Conservation (phyloP, 148 eudicot genomes). For the Nepenthes gracilis region DNA sequence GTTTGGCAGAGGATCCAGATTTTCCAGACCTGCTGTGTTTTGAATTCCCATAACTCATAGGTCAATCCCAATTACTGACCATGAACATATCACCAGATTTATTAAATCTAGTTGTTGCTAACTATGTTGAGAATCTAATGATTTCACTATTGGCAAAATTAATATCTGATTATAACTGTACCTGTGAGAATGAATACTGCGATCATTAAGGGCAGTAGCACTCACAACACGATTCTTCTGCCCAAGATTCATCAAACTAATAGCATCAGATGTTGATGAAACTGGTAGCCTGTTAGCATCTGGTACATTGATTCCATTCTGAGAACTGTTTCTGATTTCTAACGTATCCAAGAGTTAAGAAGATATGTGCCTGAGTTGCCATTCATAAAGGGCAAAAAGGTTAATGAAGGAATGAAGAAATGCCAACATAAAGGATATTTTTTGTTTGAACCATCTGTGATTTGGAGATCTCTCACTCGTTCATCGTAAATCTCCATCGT, state of each 20-base stretch:
- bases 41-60: no score
- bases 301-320: constrained; percentile 78
- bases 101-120: no score
- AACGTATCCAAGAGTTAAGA: constrained; percentile 61
- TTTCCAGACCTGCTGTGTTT: no score
- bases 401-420: background rate
- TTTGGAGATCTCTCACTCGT: constrained; percentile 93
- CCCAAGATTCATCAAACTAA: constrained; percentile 71
- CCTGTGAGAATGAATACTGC: constrained; percentile 99
- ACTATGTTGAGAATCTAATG: background rate
- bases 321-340: constrained; percentile 74
- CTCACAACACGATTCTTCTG: constrained; percentile 82
- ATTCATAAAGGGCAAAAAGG: background rate
- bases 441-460: constrained; percentile 54
- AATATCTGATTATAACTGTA: constrained; percentile 7
- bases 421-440: constrained; percentile 61
- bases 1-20: no score
- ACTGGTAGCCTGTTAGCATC: constrained; percentile 79
- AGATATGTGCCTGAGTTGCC: constrained; percentile 1
- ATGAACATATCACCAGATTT: no score
- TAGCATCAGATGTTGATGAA: constrained; percentile 71
- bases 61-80: no score
- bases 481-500: constrained; percentile 98
- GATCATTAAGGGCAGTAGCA: constrained; percentile 84
- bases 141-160: no score